Conservation (phyloP, 495 filamentous ascomycete genomes). For the Neurospora hispaniola region DNA sequence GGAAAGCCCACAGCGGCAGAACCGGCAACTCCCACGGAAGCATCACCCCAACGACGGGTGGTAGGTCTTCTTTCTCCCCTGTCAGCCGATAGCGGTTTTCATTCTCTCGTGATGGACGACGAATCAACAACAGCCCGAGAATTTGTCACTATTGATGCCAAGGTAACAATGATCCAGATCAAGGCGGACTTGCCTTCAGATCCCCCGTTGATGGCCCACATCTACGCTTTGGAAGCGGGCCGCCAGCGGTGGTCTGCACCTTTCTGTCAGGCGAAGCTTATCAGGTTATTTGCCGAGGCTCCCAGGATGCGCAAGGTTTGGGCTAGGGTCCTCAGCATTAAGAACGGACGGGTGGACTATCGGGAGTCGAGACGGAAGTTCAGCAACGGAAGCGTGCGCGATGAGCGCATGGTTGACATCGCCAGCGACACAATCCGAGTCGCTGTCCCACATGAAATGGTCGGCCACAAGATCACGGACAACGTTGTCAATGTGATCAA, state of each 20-base stretch:
- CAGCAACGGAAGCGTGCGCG: slow-evolving; percentile 42
- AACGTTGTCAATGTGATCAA: slow-evolving; percentile 85
- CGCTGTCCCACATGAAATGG: slow-evolving; percentile 87
- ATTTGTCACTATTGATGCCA: slow-evolving; percentile 71
- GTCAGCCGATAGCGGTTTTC: slow-evolving; percentile 10
- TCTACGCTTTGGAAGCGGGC: slow-evolving; percentile 69
- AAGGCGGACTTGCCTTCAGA: slow-evolving; percentile 82
- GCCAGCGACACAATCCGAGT: slow-evolving; percentile 76
- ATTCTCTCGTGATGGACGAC: slow-evolving; percentile 24
- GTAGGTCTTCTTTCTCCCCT: slow-evolving; percentile 28
- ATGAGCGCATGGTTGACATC: slow-evolving; percentile 79
- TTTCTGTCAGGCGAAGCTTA: slow-evolving; percentile 61
- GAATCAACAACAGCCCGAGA: slow-evolving; percentile 36
- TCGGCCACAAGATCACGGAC: slow-evolving; percentile 84
- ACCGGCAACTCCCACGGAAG: slow-evolving; percentile 11
- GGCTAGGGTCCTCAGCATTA: slow-evolving; percentile 77
- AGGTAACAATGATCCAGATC: slow-evolving; percentile 67
- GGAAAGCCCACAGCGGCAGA: slow-evolving; percentile 18
- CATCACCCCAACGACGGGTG: slow-evolving; percentile 18
- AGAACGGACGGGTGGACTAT: slow-evolving; percentile 66
- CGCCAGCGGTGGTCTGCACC: slow-evolving; percentile 78
- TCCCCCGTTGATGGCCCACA: slow-evolving; percentile 80
- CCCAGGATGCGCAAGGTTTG: slow-evolving; percentile 72
- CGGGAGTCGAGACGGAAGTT: slow-evolving; percentile 62
- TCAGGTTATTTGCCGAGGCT: slow-evolving; percentile 75